Evolutionary conservation across 2,329 filamentous ascomycete species (phyloP).

Genomic region (Stachybotrys echinatus): DNA sequence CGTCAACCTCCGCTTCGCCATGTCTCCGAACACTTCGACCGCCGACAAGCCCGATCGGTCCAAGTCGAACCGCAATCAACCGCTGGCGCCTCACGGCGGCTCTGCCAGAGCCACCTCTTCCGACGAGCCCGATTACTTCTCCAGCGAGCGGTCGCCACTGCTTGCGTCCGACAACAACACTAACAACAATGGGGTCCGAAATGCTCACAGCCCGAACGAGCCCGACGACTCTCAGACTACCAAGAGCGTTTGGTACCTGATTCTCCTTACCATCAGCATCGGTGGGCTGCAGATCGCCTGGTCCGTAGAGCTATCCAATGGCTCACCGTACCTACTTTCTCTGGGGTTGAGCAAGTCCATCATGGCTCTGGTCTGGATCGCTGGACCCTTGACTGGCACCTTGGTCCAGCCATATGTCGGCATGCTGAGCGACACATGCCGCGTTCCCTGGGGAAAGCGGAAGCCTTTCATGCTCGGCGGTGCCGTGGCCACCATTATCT

Average conservation of each 20-base stretch:
- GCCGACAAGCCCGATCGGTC: neutral
- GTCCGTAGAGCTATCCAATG: slow-evolving; percentile 92
- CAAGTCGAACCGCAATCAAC: neutral
- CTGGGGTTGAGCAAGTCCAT: slow-evolving; percentile 78
- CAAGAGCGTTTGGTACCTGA: slow-evolving; percentile 80
- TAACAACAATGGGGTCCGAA: slow-evolving; percentile 5
- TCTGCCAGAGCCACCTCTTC: neutral
- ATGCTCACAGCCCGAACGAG: slow-evolving; percentile 4
- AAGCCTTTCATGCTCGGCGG: slow-evolving; percentile 78
- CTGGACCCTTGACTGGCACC: slow-evolving; percentile 71
- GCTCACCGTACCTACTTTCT: slow-evolving; percentile 77
- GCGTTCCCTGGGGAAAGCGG: slow-evolving; percentile 68
- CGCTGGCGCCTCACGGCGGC: neutral
- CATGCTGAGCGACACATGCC: slow-evolving; percentile 74
- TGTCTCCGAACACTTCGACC: neutral
- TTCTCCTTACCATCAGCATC: slow-evolving; percentile 80
- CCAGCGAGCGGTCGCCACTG: slow-evolving; percentile 24
- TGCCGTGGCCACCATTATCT: slow-evolving; percentile 58
- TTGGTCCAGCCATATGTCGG: slow-evolving; percentile 80
- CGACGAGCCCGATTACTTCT: neutral
- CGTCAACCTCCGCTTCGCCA: neutral
- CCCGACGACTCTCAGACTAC: slow-evolving; percentile 47
- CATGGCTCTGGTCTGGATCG: slow-evolving; percentile 81
- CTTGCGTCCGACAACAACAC: slow-evolving; percentile 11
- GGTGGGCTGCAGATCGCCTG: slow-evolving; percentile 90